Evolutionary conservation across 106 monocot species (phyloP).

Genomic region (Amphibolis antarctica): DNA sequence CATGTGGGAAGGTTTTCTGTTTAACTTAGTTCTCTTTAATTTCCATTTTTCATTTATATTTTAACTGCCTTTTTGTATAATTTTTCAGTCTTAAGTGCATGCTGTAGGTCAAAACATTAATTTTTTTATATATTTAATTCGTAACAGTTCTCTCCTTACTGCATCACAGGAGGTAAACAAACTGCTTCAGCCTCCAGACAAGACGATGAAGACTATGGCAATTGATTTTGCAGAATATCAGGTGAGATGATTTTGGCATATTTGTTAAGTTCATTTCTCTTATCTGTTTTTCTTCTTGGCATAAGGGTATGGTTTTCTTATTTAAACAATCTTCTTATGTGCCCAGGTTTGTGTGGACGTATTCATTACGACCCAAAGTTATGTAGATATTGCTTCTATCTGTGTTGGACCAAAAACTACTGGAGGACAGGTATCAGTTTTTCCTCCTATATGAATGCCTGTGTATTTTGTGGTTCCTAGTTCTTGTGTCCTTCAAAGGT

Average conservation of each 20-base stretch:
- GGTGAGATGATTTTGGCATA: constrained; percentile 27
- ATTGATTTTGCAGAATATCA: constrained; percentile 96
- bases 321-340: no score
- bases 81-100: no score
- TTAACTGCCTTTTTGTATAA: no score
- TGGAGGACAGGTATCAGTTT: constrained; percentile 58
- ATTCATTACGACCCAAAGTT: constrained; percentile 74
- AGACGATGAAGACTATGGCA: constrained; percentile 85
- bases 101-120: neutral
- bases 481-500: no score
- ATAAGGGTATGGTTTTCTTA: neutral
- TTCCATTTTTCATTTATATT: no score
- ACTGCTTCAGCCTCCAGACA: constrained; percentile 88
- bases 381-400: constrained; percentile 79
- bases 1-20: no score
- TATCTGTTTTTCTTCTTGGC: neutral
- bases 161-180: constrained; percentile 75
- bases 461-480: neutral
- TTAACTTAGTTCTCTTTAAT: no score
- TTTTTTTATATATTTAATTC: neutral
- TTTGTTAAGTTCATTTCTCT: neutral
- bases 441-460: neutral
- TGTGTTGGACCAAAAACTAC: constrained; percentile 72
- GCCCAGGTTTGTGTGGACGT: constrained; percentile 90
- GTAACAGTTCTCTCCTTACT: neutral